Base-by-base conservation (phyloP, 495 filamentous ascomycete species). In the Penicillium simplicissimum region DNA sequence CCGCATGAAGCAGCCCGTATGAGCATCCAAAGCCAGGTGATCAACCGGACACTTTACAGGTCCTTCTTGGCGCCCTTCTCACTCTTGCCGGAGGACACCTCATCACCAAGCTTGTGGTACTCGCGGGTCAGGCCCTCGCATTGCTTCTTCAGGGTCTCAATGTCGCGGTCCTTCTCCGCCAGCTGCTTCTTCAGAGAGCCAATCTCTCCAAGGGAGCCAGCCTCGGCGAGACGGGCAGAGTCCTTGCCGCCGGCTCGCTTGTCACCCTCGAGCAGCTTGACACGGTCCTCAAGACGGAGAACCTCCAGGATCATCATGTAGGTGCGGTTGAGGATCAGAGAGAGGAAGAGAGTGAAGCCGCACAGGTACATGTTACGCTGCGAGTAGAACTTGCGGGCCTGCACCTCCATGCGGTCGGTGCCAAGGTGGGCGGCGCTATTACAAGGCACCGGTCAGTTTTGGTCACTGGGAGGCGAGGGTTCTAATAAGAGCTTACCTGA, bases 311-410 rank as follows among this genome's bases (percentile, higher is more conserved):
- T 98, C 91, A 98, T 93, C 70, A 86, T 88, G 82, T 98, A 97
- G 68, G 96, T 98, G 71, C 96, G 93, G 85, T 98, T 98, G 71
- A 98, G 92, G 78, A 98, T 98, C 47, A 98, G 82, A 38, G 94
- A 97, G 58, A 98, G 88, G 88, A 98, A 98, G 60, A 98, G 89
- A 0, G 95, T 98, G 83, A 98, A 98, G 68, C 95, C 95, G 79
- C 96, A 98, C 58, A 98, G 92, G 81, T 98, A 98, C 96, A 98
- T 97, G 86, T 98, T 98, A 72, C 95, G 94, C 81, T 98, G 93
- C 60, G 93, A 96, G 86, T 98, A 98, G 84, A 98, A 98, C 77
- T 98, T 98, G 82, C 95, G 93, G 60, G 95, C 95, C 76, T 98
- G 95, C 17, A 97, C 92, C 78, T 98, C 95, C 86, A 96, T 91